Base-by-base conservation (phyloP, 2,329 filamentous ascomycete species). In the Blastomyces parvus region DNA sequence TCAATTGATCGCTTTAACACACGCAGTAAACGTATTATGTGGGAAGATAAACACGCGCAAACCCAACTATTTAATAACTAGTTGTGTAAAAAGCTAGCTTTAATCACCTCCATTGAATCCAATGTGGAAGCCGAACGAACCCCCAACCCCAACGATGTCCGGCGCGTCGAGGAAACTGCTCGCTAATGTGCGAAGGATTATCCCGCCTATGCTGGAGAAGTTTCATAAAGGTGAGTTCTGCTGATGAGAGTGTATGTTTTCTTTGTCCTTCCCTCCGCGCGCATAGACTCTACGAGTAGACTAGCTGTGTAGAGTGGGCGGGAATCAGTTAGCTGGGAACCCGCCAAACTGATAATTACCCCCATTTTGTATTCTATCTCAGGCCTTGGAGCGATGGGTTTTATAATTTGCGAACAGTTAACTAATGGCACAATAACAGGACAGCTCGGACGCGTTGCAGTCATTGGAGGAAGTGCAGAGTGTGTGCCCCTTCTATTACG, bases 401-500 rank as follows among this genome's bases (percentile, higher is more conserved):
- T 38, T 22, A 33, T 57, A 40, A 40, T 13, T 59, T 46, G 53
- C 48, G 64, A 33, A 36, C 30, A 58, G 64, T 42, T 33, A 60
- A 62, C 50, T 46, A 56, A 48, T 62, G 11, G 55, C 59, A 56
- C 63, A 52, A 53, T 33, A 63, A 4, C 69, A 96, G 93, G 94
- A 64, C 93, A 97, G 77, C 83, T 96, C 68, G 94, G 94, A 5
- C 86, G 94, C 62, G 86, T 99, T 61, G 94, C 87, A 61, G 94
- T 99, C 64, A 94, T 99, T 68, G 94, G 94, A 60, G 94, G 94
- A 50, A 96, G 91, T 72, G 87, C 93, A 74, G 93, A 97, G 79
- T 81, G 75, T 52, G 72, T 69, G 38, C 22, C 40, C 56, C 27
- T 7, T n/a, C 30, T 14, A 42, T n/a, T 25, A 22, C 38, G 46